These are phyloP conservation scores for Penicillium canariense DNA, from an alignment of 495 filamentous ascomycete genomes.

Conservation along the genomic window DNA sequence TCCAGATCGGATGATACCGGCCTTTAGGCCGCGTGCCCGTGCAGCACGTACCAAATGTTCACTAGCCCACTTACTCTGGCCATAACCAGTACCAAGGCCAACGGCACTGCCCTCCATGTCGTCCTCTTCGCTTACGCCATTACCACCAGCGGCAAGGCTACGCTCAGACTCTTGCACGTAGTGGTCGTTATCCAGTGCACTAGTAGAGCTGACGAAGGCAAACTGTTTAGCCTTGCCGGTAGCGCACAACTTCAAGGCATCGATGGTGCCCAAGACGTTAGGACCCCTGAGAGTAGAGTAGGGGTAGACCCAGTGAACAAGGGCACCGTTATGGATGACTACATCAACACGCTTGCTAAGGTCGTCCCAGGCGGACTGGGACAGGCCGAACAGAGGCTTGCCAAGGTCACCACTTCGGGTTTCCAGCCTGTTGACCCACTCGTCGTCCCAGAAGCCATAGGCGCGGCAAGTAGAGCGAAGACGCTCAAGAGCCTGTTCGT, in stretches of 20 bases:
- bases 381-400: conserved; percentile 68
- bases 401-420: conserved; percentile 72
- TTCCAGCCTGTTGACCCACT: conserved; percentile 62
- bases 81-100: conserved; percentile 81
- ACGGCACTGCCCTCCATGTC: conserved; percentile 62
- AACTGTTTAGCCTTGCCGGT: conserved; percentile 76
- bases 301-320: conserved; percentile 81
- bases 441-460: conserved; percentile 78
- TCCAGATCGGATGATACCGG: conserved; percentile 77
- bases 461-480: conserved; percentile 45
- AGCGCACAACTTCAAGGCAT: conserved; percentile 72
- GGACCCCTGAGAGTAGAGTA: conserved; percentile 72
- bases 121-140: conserved; percentile 60
- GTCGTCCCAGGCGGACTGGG: conserved; percentile 57
- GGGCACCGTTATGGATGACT: conserved; percentile 88
- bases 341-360: conserved; percentile 67
- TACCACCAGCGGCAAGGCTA: conserved; percentile 49
- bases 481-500: conserved; percentile 49
- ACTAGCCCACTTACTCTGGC: conserved; percentile 82
- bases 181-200: conserved; percentile 75
- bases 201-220: conserved; percentile 84
- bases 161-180: conserved; percentile 72
- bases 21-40: conserved; percentile 70
- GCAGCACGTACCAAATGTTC: conserved; percentile 83
- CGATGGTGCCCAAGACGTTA: conserved; percentile 81